Evolutionary conservation across 768 basidiomycete genomes (phyloP), one percentile per base, ranked within the genome.

Genomic region (Clitopilus hobsonii): DNA sequence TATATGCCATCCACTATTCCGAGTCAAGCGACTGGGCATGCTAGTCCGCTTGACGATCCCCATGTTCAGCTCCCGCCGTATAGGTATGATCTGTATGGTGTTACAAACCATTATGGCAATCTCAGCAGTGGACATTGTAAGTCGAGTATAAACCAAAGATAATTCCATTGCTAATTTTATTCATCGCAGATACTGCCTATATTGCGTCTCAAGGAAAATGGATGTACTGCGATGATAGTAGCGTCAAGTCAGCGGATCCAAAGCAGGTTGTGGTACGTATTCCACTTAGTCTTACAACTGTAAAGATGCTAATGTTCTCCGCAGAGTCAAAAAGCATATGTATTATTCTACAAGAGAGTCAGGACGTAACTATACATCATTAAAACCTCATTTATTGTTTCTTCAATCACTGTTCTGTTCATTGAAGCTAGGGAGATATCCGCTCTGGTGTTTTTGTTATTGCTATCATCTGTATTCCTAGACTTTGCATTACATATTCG

Each of bases 91-190:
- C 72, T 98, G 59, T 98, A 97, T 65, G 95, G 80, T 8, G 94
- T 98, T 38, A 96, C 92, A 55, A 98, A 98, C 68, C 97, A 99
- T 71, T 92, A 86, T 68, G 97, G 97, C 8, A 96, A 86, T 65
- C 72, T 99, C 53, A 93, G 87, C 63, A 92, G 91, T 65, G 97
- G 97, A 0, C 97, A 99, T 70, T 99, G 97, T 97, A 62, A 71
- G 94, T 78, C 5, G 11, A 18, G 10, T 23, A 3, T 11, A 22
- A 52, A 20, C 24, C 18, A 16, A 25, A 36, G 23, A 10, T 52
- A 38, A 6, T 53, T 51, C 41, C 8, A 24, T 27, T 24, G 27
- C 16, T 49, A 50, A 28, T 26, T 23, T 49, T 52, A 53, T 58
- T 54, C 51, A 51, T 22, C 25, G 4, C 61, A 97, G 96, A 98